phyloP scores from a whole-genome alignment of 768 basidiomycete species.

The Clitopilus hobsonii region DNA sequence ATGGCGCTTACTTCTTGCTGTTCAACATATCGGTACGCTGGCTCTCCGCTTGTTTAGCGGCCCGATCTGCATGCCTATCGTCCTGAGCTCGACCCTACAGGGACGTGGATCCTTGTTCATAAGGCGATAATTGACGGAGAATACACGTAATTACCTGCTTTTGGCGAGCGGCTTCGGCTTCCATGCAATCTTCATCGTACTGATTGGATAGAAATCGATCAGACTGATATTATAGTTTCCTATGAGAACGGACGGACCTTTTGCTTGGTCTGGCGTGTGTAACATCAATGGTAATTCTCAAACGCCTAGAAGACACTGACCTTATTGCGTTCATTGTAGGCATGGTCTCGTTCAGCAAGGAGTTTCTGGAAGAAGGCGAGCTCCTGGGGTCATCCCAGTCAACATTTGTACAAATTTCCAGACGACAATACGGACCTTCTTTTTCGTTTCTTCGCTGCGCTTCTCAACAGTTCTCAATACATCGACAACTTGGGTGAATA shows the following conservation, averaged over 20 bases:
- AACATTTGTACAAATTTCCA: too few relatives aligned
- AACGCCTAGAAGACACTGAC: slow-evolving; percentile 29
- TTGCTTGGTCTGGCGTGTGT: too few relatives aligned
- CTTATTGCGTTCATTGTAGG: slow-evolving; percentile 66
- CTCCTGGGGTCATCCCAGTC: too few relatives aligned
- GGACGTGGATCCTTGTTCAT: slow-evolving; percentile 1
- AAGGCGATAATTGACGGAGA: slow-evolving; percentile 7
- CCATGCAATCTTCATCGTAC: slow-evolving; percentile 78
- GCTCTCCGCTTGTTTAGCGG: slow-evolving; percentile 70
- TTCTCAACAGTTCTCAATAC: slow-evolving; percentile 56
- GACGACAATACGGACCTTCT: too few relatives aligned
- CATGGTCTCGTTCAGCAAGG: slow-evolving; percentile 63
- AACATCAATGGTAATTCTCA: too few relatives aligned
- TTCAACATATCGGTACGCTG: slow-evolving; percentile 75
- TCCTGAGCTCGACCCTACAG: slow-evolving; percentile 60
- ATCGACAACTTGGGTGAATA: slow-evolving; percentile 59
- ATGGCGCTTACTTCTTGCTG: slow-evolving; percentile 65
- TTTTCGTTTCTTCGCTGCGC: slow-evolving; percentile 61
- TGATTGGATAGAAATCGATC: slow-evolving; percentile 23
- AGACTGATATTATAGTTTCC: too few relatives aligned
- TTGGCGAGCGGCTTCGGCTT: slow-evolving; percentile 69
- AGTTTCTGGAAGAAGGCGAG: slow-evolving; percentile 67
- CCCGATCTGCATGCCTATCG: slow-evolving; percentile 73
- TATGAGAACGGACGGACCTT: too few relatives aligned
- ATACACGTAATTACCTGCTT: slow-evolving; percentile 84